phyloP scores from a whole-genome alignment of 139 green algal genomes.

The Pleodorina starrii region DNA sequence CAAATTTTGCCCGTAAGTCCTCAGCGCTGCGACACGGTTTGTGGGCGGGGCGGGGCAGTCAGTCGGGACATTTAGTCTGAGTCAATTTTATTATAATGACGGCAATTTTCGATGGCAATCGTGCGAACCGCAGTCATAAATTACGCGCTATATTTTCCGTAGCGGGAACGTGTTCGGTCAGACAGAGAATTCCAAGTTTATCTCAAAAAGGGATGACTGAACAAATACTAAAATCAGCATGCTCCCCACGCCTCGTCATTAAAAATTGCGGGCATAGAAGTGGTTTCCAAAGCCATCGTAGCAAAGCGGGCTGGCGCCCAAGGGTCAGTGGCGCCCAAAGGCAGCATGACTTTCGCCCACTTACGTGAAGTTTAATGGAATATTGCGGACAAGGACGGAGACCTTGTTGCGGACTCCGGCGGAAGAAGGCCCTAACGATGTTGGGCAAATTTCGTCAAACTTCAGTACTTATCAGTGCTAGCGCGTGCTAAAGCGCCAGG shows the following conservation, averaged over 20 bases:
- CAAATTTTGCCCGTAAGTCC: slow-evolving; percentile 79
- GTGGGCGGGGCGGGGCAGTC: too few species aligned
- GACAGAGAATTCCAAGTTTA: background rate
- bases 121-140: background rate
- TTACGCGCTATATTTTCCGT: background rate
- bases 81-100: background rate
- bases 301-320: background rate
- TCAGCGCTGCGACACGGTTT: slow-evolving; percentile 51
- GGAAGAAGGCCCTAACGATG: too few species aligned
- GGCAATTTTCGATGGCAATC: background rate
- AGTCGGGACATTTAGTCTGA: background rate
- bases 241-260: background rate
- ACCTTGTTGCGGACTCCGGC: slow-evolving; percentile 33
- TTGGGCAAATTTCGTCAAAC: too few species aligned
- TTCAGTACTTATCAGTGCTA: too few species aligned
- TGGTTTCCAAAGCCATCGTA: background rate
- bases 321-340: background rate
- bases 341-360: background rate
- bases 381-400: slow-evolving; percentile 34
- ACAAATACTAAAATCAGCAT: background rate
- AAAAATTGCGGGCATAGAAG: background rate
- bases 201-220: background rate
- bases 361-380: slow-evolving; percentile 36
- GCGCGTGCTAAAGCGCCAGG: too few species aligned
- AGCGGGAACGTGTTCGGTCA: background rate